Evolutionary conservation across 1,139 yeast species (phyloP), one percentile per base, ranked within the genome.

Genomic region (Hemisphaericaspora xylanilytica): DNA sequence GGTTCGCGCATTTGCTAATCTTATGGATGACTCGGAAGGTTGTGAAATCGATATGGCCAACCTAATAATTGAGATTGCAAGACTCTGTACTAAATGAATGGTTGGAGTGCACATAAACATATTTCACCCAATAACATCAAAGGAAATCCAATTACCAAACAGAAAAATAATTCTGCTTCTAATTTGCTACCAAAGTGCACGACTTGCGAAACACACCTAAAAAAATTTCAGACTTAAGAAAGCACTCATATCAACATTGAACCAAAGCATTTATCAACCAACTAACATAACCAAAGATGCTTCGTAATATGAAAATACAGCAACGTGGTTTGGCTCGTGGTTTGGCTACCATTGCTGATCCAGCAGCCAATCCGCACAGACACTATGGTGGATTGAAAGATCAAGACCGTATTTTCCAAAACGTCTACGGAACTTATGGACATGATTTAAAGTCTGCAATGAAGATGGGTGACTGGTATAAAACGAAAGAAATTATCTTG

Each of bases 391-490:
- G 89, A 10, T 74, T 86, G 48, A 74, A 75, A 53, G 95, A 86
- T 65, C 81, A 78, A 59, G 95, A 86, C 65, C 81, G 95, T 54
- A 85, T 86, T 50, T 86, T 86, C 63, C 95, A 86, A 65, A 86
- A 86, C 61, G 71, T 86, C 33, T 85, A 86, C 61, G 81, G 80
- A 35, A 79, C 73, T 44, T 83, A 81, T 60, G 90, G 95, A 35
- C 76, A 73, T 56, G 92, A 85, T 56, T 68, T 86, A 53, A 81
- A 83, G 62, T 70, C 83, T 8, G 84, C 94, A 33, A 73, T 75
- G 69, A 77, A 76, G 56, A 82, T 84, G 80, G 95, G 95, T 37
- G 95, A 86, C 62, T 86, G 95, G 95, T 72, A 85, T 67, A 86
- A 86, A 70, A 86, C 95, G 53, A 86, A 86, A 65, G 95, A 86